These are phyloP conservation scores for Botrytis hyacinthi DNA, from an alignment of 2,329 filamentous ascomycete species.

Conservation along the genomic window DNA sequence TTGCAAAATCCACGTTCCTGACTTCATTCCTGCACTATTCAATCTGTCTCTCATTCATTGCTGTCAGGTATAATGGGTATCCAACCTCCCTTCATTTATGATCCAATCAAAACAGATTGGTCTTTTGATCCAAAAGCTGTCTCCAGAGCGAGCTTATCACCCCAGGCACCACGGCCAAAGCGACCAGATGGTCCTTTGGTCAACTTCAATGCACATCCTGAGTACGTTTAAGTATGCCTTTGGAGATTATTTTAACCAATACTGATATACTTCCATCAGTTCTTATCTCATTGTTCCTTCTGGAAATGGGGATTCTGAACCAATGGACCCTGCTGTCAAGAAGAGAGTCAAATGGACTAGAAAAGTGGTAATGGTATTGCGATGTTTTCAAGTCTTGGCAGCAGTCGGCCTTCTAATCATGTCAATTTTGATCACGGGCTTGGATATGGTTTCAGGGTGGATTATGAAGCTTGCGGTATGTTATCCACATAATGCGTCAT, in stretches of 20 bases:
- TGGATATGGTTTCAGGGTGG: conserved; percentile 66
- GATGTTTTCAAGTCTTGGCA: conserved; percentile 64
- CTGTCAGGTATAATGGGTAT: conserved; percentile 47
- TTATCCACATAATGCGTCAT: neutral
- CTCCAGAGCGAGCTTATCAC: conserved; percentile 69
- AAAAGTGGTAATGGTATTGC: conserved; percentile 65
- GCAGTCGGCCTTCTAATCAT: conserved; percentile 71
- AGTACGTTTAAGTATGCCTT: conserved; percentile 53
- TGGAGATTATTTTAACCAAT: neutral
- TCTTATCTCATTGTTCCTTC: conserved; percentile 63
- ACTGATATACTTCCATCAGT: conserved; percentile 25
- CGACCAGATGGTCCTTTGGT: conserved; percentile 74
- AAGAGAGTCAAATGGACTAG: conserved; percentile 67
- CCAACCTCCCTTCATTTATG: conserved; percentile 73
- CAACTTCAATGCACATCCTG: conserved; percentile 81
- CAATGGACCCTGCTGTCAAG: conserved; percentile 71
- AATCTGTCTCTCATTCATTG: conserved; percentile 14
- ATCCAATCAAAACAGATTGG: conserved; percentile 48
- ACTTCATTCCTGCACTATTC: conserved; percentile 23
- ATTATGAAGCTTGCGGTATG: conserved; percentile 74
- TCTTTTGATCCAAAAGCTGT: conserved; percentile 84
- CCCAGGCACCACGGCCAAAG: conserved; percentile 56
- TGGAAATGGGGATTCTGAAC: conserved; percentile 57
- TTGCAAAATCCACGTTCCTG: conserved; percentile 27
- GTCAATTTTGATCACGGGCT: conserved; percentile 72